Evolutionary conservation across 116 monocot species (phyloP).

Genomic region (Trichopus zeylanicus): DNA sequence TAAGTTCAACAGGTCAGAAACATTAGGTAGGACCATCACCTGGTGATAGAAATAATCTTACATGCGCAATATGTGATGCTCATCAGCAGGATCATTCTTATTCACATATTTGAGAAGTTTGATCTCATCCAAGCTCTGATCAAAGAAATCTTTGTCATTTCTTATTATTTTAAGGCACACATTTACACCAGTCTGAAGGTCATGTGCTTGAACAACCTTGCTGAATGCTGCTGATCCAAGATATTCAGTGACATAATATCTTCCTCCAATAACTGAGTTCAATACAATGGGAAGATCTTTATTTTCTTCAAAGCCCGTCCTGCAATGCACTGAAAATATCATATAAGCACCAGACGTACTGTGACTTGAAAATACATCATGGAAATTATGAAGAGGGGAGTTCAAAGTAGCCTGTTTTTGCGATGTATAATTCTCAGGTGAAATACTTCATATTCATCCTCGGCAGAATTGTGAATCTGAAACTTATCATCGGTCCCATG

Average conservation of each 20-base stretch:
- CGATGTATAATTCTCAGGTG: slow-evolving; percentile 83
- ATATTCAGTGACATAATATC: slow-evolving; percentile 87
- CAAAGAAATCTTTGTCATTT: slow-evolving; percentile 97
- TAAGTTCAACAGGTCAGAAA: neutral
- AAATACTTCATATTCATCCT: slow-evolving; percentile 68
- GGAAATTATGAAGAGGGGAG: neutral
- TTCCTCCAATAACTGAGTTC: slow-evolving; percentile 75
- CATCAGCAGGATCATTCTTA: slow-evolving; percentile 78
- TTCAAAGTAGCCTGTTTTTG: slow-evolving; percentile 61
- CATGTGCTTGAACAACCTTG: slow-evolving; percentile 91
- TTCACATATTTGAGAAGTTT: slow-evolving; percentile 93
- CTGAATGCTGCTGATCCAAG: slow-evolving; percentile 97
- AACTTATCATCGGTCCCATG: slow-evolving; percentile 18
- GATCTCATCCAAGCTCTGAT: slow-evolving; percentile 97
- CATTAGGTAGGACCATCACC: slow-evolving; percentile 27
- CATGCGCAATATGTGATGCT: slow-evolving; percentile 68
- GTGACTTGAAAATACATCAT: neutral
- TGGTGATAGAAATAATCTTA: slow-evolving; percentile 95
- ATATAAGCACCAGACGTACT: slow-evolving; percentile 21
- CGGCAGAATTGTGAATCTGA: slow-evolving; percentile 24
- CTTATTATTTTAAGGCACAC: slow-evolving; percentile 93
- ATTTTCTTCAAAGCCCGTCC: slow-evolving; percentile 96
- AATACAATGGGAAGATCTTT: slow-evolving; percentile 77
- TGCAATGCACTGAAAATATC: slow-evolving; percentile 25
- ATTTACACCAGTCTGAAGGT: slow-evolving; percentile 74